A percentile compares a stretch with the other conserved stretches of the same genome.
Conservation (phyloP, 345 rosid species). For the Trapa incisa region DNA sequence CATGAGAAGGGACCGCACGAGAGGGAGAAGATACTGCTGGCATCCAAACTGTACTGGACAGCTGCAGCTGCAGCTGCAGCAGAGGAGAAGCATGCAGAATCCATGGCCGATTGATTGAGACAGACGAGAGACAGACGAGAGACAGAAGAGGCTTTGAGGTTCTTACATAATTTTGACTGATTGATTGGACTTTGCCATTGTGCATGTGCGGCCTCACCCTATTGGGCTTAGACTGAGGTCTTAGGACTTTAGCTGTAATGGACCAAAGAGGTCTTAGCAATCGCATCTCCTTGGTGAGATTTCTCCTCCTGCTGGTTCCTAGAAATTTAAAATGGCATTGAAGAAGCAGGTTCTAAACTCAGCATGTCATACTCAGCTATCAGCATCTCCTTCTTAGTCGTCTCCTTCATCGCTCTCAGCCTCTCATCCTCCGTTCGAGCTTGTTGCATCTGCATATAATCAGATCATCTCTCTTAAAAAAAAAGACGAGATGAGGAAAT, state of each 20-base stretch:
- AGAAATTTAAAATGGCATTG: background rate
- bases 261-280: background rate
- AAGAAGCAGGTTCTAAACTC: background rate
- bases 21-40: conserved; percentile 71
- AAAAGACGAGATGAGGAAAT: too few relatives aligned
- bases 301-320: background rate
- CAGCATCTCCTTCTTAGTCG: too few relatives aligned
- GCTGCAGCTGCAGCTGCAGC: conserved; percentile 22
- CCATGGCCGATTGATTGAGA: background rate
- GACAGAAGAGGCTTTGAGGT: background rate
- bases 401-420: too few relatives aligned
- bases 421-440: too few relatives aligned
- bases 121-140: background rate
- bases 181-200: too few relatives aligned
- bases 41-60: conserved; percentile 74
- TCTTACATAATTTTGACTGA: background rate
- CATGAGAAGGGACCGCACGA: conserved; percentile 66
- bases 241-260: background rate
- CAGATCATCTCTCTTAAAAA: too few relatives aligned
- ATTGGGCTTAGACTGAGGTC: too few relatives aligned
- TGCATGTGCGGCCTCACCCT: too few relatives aligned
- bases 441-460: too few relatives aligned
- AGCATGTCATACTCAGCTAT: background rate
- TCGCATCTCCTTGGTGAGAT: background rate
- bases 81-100: conserved; percentile 2